Percentiles rank a stretch among this genome's conserved stretches.
phyloP scores from a whole-genome alignment of 2,329 filamentous ascomycete genomes.

The Tolypocladium ovalisporum region DNA sequence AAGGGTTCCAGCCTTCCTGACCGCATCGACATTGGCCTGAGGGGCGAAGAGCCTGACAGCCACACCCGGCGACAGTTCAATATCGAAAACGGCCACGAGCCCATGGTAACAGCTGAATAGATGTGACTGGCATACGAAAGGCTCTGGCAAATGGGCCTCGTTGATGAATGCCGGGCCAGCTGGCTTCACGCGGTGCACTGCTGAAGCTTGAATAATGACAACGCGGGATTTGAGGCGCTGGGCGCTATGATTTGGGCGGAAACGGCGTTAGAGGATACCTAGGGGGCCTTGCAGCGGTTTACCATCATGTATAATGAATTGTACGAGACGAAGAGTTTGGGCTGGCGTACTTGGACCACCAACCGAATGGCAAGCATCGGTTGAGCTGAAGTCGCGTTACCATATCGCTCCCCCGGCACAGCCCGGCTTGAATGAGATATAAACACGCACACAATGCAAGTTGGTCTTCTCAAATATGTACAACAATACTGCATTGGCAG shows the following conservation, averaged over 20 bases:
- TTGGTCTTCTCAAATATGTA: conserved; percentile 10
- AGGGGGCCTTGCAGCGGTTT: neutral
- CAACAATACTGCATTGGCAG: conserved; percentile 5
- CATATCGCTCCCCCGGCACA: neutral
- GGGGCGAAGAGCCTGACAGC: conserved; percentile 22
- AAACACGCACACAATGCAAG: neutral
- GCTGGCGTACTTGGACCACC: neutral
- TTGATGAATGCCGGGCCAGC: neutral
- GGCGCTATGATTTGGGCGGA: neutral
- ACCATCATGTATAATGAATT: conserved; percentile 7
- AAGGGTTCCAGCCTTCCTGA: conserved; percentile 20
- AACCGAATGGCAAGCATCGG: neutral
- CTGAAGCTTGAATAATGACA: neutral
- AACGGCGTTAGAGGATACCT: neutral
- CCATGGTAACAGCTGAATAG: conserved; percentile 38
- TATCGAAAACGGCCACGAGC: conserved; percentile 32
- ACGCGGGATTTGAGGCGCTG: neutral
- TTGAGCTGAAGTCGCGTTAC: neutral
- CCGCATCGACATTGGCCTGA: conserved; percentile 24
- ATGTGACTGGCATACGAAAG: neutral
- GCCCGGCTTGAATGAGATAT: neutral
- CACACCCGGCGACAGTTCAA: conserved; percentile 10
- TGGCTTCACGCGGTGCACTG: neutral
- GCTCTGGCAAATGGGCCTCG: neutral
- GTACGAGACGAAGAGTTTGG: conserved; percentile 1